A percentile compares a stretch with the other conserved stretches of the same genome.
Conservation (phyloP, 2,329 filamentous ascomycete species). For the Emergomyces pasteurianus region DNA sequence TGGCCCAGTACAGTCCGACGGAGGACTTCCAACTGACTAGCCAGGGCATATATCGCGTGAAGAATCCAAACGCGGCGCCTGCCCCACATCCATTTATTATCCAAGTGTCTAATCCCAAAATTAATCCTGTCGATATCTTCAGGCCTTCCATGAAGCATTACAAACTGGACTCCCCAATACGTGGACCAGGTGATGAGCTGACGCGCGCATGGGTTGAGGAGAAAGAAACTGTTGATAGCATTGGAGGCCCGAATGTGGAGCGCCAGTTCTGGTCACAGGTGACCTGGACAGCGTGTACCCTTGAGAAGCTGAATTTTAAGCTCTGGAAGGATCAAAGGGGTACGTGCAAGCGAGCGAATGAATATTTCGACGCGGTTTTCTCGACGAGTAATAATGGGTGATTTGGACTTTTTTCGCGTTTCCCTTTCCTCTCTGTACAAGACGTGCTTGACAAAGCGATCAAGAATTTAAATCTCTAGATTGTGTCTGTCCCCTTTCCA, state of each 20-base stretch:
- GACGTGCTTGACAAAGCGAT: background rate
- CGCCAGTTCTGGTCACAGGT: constrained; percentile 29
- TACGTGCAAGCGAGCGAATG: constrained; percentile 22
- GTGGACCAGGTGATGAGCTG: constrained; percentile 22
- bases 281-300: constrained; percentile 26
- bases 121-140: constrained; percentile 29
- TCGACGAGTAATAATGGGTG: background rate
- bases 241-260: constrained; percentile 19
- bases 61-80: constrained; percentile 15
- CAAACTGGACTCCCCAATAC: constrained; percentile 21
- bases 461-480: background rate
- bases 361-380: constrained; percentile 27
- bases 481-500: background rate
- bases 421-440: background rate
- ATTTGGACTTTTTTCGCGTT: background rate
- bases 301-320: constrained; percentile 20
- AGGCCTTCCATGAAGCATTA: constrained; percentile 18
- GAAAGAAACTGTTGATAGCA: background rate
- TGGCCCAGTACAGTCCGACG: constrained; percentile 26
- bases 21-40: constrained; percentile 19
- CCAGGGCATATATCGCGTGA: constrained; percentile 17
- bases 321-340: constrained; percentile 22
- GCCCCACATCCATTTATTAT: constrained; percentile 22
- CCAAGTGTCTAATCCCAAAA: constrained; percentile 31
- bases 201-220: constrained; percentile 19